Base-by-base conservation (phyloP, 208 protist species). In the Acanthamoeba castellanii region DNA sequence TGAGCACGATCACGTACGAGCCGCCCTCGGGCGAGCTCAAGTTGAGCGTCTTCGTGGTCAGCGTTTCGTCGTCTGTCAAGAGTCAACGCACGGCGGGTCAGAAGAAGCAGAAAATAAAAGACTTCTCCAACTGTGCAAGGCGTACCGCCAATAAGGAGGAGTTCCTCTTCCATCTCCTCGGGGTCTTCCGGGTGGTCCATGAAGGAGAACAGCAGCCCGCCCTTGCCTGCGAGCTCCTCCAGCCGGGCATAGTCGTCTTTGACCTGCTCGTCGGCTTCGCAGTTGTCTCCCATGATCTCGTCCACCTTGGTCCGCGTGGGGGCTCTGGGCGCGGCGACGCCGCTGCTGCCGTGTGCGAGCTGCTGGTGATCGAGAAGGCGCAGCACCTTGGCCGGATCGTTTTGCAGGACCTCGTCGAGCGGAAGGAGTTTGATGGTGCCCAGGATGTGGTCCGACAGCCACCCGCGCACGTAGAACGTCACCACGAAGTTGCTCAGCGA, bases 1-100 rank as follows among this genome's bases (percentile, higher is more conserved):
- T 95, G 37, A 96, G 84, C n/a, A 95, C 94, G 84, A 96, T 89
- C 64, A 95, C 94, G 70, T 95, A 96, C 7, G 95, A 95, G 14
- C 95, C 95, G 37, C 95, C 95, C 18, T 96, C 95, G n/a, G 95
- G 93, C 34, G 93, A 95, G 64, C 91, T 93, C 18, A 96, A 47
- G 37, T 78, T 96, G 25, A 96, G 92, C 47, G 93, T 95, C 84
- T 92, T 96, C 7, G 94, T 95, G 0, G 68, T 91, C 16, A 61
- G 59, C 16, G 82, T 95, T 14, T 96, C 95, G 47, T 87, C 57
- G 8, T 95, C 84, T 85, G 92, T 45, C n/a, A 1, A 72, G 8
- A 37, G 64, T 34, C 64, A 72, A 61, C 18, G 55, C 18, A 61
- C 55, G 20, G 1, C 4, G 27, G 11, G 34, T 30, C 16, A 16